Base-by-base conservation (phyloP, 2,329 filamentous ascomycete species). In the Aspergillus flavus region DNA sequence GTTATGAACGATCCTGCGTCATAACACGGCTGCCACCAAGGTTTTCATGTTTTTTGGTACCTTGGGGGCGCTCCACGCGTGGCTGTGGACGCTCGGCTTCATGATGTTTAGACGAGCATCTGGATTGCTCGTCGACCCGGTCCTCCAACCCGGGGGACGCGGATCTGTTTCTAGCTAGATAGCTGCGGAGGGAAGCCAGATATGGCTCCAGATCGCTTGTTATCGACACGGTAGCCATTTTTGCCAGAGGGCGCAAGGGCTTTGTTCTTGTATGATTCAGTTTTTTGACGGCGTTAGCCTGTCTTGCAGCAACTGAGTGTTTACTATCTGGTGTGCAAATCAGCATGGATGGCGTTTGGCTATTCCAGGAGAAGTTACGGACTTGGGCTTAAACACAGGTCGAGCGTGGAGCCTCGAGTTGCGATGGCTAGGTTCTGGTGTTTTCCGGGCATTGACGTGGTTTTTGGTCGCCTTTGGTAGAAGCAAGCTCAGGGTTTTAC, bases 131-230 rank as follows among this genome's bases (percentile, higher is more conserved):
- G 14, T 66, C 46, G 26, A 34, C 41, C 55, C 54, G 43, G 16
- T 60, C 45, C 23, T 62, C 60, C 7, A 58, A 32, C 26, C 26
- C 55, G 54, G 32, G 28, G 4, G 64, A 28, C 4, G 28, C 19
- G 39, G 46, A 50, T 28, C 56, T 64, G 41, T 52, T 59, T 56
- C 57, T 61, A 16, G 62, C 65, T 32, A 75, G 67, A 61, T 71
- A 75, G 45, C 65, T 66, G 53, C 70, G 72, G 19, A 75, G 70
- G 2, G 72, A 75, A 34, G 71, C 70, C 48, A 76, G 59, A 50
- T 75, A 76, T 32, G 70, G 66, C 61, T 75, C 68, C 23, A 75
- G 57, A 19, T 75, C 73, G 55, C 66, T 70, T 9, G 72, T 75
- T 52, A 75, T 72, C n/a, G 71, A 69, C 26, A 75, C 73, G 11